Conservation (phyloP, 2,329 filamentous ascomycete genomes). For the Corinectria fuckeliana region DNA sequence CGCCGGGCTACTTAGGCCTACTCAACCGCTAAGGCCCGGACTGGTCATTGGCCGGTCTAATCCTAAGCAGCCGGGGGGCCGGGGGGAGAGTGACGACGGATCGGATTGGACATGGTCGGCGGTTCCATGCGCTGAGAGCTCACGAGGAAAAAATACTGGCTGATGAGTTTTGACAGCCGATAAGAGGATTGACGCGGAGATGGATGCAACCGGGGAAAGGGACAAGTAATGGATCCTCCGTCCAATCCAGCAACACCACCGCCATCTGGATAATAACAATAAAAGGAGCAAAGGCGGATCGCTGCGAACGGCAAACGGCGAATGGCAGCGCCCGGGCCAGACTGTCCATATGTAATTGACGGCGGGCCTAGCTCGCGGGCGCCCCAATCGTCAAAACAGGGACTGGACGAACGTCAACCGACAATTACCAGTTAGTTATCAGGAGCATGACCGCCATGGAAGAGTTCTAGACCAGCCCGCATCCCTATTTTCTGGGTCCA, state of each 20-base stretch:
- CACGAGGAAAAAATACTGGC: not conserved
- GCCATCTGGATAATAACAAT: not conserved
- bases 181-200: not conserved
- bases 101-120: constrained; percentile 15
- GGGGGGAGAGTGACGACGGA: not conserved
- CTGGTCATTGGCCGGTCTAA: constrained; percentile 10
- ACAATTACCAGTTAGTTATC: not conserved
- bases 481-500: constrained; percentile 15
- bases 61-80: not conserved
- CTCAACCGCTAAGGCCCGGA: constrained; percentile 4
- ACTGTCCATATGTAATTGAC: not conserved
- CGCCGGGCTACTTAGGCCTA: not conserved
- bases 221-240: not conserved
- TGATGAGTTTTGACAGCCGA: constrained; percentile 4
- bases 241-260: not conserved
- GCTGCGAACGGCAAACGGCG: constrained; percentile 8
- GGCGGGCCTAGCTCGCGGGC: constrained; percentile 1
- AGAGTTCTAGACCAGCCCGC: constrained; percentile 11
- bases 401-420: not conserved
- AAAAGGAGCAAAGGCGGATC: not conserved
- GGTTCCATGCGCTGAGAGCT: constrained; percentile 14
- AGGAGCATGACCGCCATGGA: not conserved
- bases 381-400: not conserved
- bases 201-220: not conserved
- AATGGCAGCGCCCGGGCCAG: not conserved